Conservation (phyloP, 495 filamentous ascomycete species). For the Collariella sp. region DNA sequence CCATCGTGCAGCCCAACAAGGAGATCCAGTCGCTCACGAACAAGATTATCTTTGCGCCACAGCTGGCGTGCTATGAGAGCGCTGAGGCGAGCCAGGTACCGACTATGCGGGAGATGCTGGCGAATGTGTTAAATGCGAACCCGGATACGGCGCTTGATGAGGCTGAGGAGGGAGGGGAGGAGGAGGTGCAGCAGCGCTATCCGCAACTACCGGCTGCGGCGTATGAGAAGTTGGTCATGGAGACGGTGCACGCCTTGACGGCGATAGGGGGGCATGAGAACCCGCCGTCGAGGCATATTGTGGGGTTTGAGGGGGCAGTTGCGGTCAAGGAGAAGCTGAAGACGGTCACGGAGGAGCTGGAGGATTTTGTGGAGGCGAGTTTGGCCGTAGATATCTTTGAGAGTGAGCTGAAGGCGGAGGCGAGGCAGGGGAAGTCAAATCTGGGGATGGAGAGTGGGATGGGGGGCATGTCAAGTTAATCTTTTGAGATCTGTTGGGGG, state of each 20-base stretch:
- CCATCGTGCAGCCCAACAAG: constrained; percentile 79
- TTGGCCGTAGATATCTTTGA: constrained; percentile 70
- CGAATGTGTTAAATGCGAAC: constrained; percentile 55
- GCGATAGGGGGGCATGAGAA: constrained; percentile 94
- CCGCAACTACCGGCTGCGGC: constrained; percentile 57
- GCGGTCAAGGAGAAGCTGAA: constrained; percentile 94
- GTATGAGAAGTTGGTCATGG: constrained; percentile 62
- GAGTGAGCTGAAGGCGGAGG: constrained; percentile 41
- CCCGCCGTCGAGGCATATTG: constrained; percentile 87
- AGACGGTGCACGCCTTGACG: constrained; percentile 85
- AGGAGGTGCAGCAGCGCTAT: constrained; percentile 61
- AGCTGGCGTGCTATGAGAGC: constrained; percentile 62
- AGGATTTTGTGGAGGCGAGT: constrained; percentile 90
- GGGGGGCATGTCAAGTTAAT: constrained; percentile 7
- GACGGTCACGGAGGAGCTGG: constrained; percentile 89
- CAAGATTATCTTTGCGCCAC: constrained; percentile 72
- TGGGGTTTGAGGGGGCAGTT: constrained; percentile 80
- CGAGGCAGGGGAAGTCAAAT: constrained; percentile 26
- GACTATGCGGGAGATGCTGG: constrained; percentile 69
- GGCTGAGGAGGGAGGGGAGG: constrained; percentile 37
- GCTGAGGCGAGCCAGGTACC: constrained; percentile 68
- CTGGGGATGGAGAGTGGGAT: constrained; percentile 5
- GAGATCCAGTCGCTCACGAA: constrained; percentile 81
- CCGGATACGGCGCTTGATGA: constrained; percentile 44
- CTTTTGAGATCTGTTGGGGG: background rate